Conservation (phyloP, 2,329 filamentous ascomycete genomes). For the Aspergillus neoniger region DNA sequence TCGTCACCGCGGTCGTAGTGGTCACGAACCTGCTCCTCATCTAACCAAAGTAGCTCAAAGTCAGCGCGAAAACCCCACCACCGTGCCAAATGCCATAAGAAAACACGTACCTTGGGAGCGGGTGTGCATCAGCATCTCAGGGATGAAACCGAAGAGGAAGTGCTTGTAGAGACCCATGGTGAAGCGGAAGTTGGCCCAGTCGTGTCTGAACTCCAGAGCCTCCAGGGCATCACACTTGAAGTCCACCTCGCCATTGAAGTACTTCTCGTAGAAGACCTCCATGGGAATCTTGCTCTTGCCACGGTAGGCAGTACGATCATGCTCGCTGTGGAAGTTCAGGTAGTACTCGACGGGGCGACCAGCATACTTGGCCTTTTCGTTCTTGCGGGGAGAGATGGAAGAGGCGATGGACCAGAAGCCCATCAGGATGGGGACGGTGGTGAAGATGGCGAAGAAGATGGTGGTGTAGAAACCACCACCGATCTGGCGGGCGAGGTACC, state of each 20-base stretch:
- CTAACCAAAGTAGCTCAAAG: slow-evolving; percentile 47
- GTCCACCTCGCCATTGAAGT: slow-evolving; percentile 91
- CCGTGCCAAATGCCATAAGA: too few species aligned
- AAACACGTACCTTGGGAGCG: slow-evolving; percentile 71
- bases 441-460: slow-evolving; percentile 80
- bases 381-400: slow-evolving; percentile 80
- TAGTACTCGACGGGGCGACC: slow-evolving; percentile 90
- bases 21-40: slow-evolving; percentile 96
- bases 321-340: slow-evolving; percentile 53
- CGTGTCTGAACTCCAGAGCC: slow-evolving; percentile 88
- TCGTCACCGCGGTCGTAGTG: slow-evolving; percentile 98
- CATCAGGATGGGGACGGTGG: slow-evolving; percentile 75
- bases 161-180: slow-evolving; percentile 82
- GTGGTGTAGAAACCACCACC: slow-evolving; percentile 84
- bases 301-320: slow-evolving; percentile 50
- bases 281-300: slow-evolving; percentile 54
- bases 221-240: slow-evolving; percentile 94
- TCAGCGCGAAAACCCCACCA: background rate
- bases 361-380: slow-evolving; percentile 85
- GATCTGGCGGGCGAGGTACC: slow-evolving; percentile 79
- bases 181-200: slow-evolving; percentile 95
- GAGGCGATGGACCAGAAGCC: slow-evolving; percentile 82
- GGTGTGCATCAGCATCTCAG: slow-evolving; percentile 90
- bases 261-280: slow-evolving; percentile 96
- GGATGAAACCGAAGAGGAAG: slow-evolving; percentile 84